Evolutionary conservation across 495 filamentous ascomycete species (phyloP).

Genomic region (Hypoxylon lienhwacheense): DNA sequence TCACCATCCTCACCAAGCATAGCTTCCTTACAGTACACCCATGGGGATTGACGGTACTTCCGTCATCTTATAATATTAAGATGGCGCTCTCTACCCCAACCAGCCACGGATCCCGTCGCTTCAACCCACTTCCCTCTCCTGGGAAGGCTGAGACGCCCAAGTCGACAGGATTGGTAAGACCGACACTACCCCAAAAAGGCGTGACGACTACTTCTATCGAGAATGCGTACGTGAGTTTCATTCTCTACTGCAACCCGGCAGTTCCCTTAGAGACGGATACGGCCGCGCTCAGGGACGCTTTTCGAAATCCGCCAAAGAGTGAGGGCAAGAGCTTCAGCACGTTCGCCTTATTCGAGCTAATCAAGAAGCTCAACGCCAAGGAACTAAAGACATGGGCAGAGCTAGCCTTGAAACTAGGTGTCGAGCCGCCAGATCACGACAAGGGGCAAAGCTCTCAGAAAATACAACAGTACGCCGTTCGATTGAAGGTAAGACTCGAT

Average conservation of each 20-base stretch:
- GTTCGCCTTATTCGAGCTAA: slow-evolving; percentile 78
- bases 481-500: slow-evolving; percentile 71
- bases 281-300: slow-evolving; percentile 72
- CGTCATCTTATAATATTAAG: slow-evolving; percentile 35
- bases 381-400: slow-evolving; percentile 97
- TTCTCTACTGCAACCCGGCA: slow-evolving; percentile 87
- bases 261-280: slow-evolving; percentile 73
- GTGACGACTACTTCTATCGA: slow-evolving; percentile 77
- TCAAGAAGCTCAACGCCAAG: slow-evolving; percentile 77
- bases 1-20: slow-evolving; percentile 2
- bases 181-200: slow-evolving; percentile 64
- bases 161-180: slow-evolving; percentile 34
- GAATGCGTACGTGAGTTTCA: slow-evolving; percentile 83
- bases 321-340: slow-evolving; percentile 91
- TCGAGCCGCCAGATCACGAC: slow-evolving; percentile 79
- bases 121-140: slow-evolving; percentile 36
- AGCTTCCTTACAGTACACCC: slow-evolving; percentile 12
- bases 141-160: slow-evolving; percentile 36
- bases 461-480: slow-evolving; percentile 94
- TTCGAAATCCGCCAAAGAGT: slow-evolving; percentile 83
- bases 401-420: slow-evolving; percentile 83
- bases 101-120: slow-evolving; percentile 37
- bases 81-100: slow-evolving; percentile 40
- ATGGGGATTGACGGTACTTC: slow-evolving; percentile 30
- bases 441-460: slow-evolving; percentile 95